A percentile compares a stretch with the other conserved stretches of the same genome.
phyloP scores from a whole-genome alignment of 805 yeast genomes.

The Pichia scutulata region DNA sequence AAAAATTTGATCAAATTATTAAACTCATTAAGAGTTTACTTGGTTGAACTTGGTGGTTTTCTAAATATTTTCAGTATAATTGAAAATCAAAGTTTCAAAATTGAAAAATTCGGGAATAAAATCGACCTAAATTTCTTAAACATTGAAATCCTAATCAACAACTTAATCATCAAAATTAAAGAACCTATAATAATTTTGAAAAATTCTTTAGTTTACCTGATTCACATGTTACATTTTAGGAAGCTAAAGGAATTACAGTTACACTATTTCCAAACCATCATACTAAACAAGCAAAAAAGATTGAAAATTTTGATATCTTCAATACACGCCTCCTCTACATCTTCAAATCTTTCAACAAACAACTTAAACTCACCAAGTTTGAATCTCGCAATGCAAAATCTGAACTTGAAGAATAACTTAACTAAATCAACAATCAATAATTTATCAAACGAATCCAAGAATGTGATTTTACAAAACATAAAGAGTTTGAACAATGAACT shows the following conservation, averaged over 20 bases:
- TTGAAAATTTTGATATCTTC: slow-evolving; percentile 18
- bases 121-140: slow-evolving; percentile 44
- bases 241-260: slow-evolving; percentile 46
- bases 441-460: slow-evolving; percentile 4
- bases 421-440: slow-evolving; percentile 9
- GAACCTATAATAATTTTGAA: slow-evolving; percentile 45
- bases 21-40: slow-evolving; percentile 30
- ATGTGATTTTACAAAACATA: slow-evolving; percentile 13
- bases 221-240: slow-evolving; percentile 41
- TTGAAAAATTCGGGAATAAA: slow-evolving; percentile 47
- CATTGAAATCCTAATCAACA: slow-evolving; percentile 36
- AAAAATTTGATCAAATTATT: slow-evolving; percentile 34
- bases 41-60: slow-evolving; percentile 50
- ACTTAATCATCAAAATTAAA: slow-evolving; percentile 36
- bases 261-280: slow-evolving; percentile 33
- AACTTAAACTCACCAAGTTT: slow-evolving; percentile 26
- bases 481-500: slow-evolving; percentile 18
- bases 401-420: slow-evolving; percentile 12
- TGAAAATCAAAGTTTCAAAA: slow-evolving; percentile 28
- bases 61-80: slow-evolving; percentile 47
- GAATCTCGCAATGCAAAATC: slow-evolving; percentile 23
- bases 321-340: not conserved
- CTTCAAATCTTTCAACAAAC: not conserved
- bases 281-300: slow-evolving; percentile 31
- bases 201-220: slow-evolving; percentile 35